Evolutionary conservation across 495 filamentous ascomycete genomes (phyloP).

Genomic region (Sordaria brevicollis): DNA sequence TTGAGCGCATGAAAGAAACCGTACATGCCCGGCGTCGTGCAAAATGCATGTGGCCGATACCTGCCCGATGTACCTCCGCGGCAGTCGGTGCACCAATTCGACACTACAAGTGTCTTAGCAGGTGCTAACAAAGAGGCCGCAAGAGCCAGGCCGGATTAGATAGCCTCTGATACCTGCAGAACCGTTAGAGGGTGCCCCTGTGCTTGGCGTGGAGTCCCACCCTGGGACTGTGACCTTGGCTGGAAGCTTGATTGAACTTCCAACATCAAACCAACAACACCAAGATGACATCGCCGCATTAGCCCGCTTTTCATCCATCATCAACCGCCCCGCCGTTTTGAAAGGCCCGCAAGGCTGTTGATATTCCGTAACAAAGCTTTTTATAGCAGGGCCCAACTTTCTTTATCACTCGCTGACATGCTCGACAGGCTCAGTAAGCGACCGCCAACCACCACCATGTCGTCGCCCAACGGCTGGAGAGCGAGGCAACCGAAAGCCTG

Average conservation of each 20-base stretch:
- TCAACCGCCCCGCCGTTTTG: not conserved
- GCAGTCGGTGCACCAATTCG: not conserved
- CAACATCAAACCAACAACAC: not conserved
- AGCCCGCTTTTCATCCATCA: not conserved
- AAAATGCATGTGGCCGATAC: too few species aligned
- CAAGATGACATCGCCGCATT: not conserved
- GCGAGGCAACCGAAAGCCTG: not conserved
- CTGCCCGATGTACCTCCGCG: not conserved
- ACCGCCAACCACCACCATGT: not conserved
- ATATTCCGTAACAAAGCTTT: not conserved
- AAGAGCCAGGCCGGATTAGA: not conserved
- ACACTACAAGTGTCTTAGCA: not conserved
- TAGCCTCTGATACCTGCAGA: not conserved
- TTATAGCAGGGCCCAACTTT: not conserved
- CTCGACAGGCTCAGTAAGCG: not conserved
- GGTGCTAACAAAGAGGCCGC: not conserved
- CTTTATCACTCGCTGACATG: not conserved
- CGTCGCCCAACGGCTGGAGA: not conserved
- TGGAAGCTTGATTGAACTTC: not conserved
- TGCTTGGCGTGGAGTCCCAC: not conserved
- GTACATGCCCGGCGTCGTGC: not conserved
- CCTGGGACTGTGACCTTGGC: not conserved
- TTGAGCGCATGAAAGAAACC: not conserved
- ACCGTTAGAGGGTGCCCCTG: not conserved
- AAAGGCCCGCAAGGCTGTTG: not conserved